A percentile compares a stretch with the other conserved stretches of the same genome.
These are phyloP conservation scores for Lentinula raphanica DNA, from an alignment of 768 basidiomycete genomes.

Conservation along the genomic window DNA sequence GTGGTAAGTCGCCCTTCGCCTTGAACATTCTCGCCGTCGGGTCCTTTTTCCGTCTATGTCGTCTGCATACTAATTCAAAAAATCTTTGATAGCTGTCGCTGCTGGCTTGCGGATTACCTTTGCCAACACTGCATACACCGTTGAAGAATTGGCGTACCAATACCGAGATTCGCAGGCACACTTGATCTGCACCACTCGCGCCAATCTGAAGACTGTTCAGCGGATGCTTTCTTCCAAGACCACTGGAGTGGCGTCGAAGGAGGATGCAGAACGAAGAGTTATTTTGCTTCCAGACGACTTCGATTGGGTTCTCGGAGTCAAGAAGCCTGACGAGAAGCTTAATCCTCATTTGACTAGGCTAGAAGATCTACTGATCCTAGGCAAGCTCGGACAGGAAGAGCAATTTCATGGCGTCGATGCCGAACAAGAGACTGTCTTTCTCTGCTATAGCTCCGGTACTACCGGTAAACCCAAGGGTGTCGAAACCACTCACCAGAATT, in stretches of 20 bases:
- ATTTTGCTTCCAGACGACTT: conserved; percentile 50
- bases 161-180: conserved; percentile 62
- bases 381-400: conserved; percentile 47
- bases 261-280: conserved; percentile 48
- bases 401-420: conserved; percentile 46
- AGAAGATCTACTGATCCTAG: conserved; percentile 46
- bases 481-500: conserved; percentile 64
- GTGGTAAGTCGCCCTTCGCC: conserved; percentile 10
- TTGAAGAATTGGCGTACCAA: conserved; percentile 52
- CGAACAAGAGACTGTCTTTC: conserved; percentile 49
- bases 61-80: too few relatives aligned
- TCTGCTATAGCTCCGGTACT: conserved; percentile 64
- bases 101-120: conserved; percentile 48
- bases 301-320: conserved; percentile 38
- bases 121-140: conserved; percentile 50
- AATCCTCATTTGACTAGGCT: conserved; percentile 31
- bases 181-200: conserved; percentile 61
- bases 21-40: too few relatives aligned
- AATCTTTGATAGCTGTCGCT: conserved; percentile 31
- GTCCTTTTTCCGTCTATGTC: too few relatives aligned
- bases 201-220: conserved; percentile 47
- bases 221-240: conserved; percentile 43
- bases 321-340: conserved; percentile 22
- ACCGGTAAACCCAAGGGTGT: conserved; percentile 70
- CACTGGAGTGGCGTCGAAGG: conserved; percentile 24